These are phyloP conservation scores for Podospora australis DNA, from an alignment of 495 filamentous ascomycete genomes.

Conservation along the genomic window DNA sequence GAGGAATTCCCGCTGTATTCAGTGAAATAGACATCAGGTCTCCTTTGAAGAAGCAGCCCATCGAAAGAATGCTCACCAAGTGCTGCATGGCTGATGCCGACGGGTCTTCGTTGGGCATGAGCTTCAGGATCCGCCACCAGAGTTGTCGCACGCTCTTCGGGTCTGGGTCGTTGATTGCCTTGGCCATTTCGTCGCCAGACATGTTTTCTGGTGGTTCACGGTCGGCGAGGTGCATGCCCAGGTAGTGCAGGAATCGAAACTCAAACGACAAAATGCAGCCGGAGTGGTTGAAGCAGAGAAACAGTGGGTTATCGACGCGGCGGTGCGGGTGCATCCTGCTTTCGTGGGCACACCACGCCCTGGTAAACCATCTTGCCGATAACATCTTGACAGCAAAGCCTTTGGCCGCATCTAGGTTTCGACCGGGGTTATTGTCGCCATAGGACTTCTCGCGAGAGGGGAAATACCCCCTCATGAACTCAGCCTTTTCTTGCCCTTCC, in stretches of 20 bases:
- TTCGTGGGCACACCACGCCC: slow-evolving; percentile 26
- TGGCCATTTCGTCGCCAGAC: background rate
- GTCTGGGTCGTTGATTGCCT: slow-evolving; percentile 1
- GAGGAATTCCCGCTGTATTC: slow-evolving; percentile 18
- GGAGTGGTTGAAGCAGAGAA: slow-evolving; percentile 17
- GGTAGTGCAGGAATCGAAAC: slow-evolving; percentile 19
- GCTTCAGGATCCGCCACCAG: slow-evolving; percentile 8
- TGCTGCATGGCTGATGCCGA: slow-evolving; percentile 16
- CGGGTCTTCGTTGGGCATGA: background rate
- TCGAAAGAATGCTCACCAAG: slow-evolving; percentile 11
- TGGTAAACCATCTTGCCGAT: slow-evolving; percentile 15
- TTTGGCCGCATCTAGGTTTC: background rate
- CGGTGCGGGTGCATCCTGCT: slow-evolving; percentile 12
- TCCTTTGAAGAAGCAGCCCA: slow-evolving; percentile 14
- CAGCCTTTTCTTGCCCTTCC: slow-evolving; percentile 6
- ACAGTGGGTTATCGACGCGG: slow-evolving; percentile 16
- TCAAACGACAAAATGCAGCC: slow-evolving; percentile 15
- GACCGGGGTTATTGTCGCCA: background rate
- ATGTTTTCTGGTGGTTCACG: background rate
- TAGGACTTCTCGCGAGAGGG: background rate
- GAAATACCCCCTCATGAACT: slow-evolving; percentile 11
- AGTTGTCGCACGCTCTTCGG: slow-evolving; percentile 10
- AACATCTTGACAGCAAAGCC: slow-evolving; percentile 17
- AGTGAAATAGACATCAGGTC: slow-evolving; percentile 22
- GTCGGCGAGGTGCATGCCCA: slow-evolving; percentile 1